Evolutionary conservation across 306 rosid species (phyloP), one percentile per base, ranked within the genome.

Genomic region (Fagus sylvatica): DNA sequence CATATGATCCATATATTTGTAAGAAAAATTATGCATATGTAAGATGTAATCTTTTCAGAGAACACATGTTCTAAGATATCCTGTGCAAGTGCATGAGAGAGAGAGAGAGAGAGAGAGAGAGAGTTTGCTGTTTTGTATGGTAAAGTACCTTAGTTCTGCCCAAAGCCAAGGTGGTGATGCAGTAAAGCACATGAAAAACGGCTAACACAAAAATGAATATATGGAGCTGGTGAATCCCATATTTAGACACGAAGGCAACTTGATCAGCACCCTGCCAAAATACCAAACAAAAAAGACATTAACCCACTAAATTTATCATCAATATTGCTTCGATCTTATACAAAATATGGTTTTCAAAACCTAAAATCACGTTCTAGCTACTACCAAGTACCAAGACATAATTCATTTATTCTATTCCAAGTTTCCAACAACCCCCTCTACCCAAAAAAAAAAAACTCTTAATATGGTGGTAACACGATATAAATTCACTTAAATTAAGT

Each of bases 151-250:
- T 94, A 28, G 79, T 76, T 85, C 90, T 88, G 57, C 98, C 97
- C 59, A 94, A 77, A 78, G 71, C 72, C 69, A 89, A 54, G 33
- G 95, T 94, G 59, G 62, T 22, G 30, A 90, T 84, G 88, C 98
- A 95, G 16, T 88, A 89, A 3, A 92, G 79, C 11, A 95, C 79
- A 71, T 95, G 98, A 81, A 82, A 85, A 56, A 81, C 7, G 11
- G 97, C 99, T 4, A 95, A 71, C 51, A 82, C 84, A 77, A 95
- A 92, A 73, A 95, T 95, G 87, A 95, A 95, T 5, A 92, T 54
- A 60, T 95, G 98, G 60, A 95, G 97, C 87, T 95, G 89, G 78
- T 95, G 98, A 82, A 92, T 88, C 36, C 88, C 98, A 80, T 95
- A 92, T n/a, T 94, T 90, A 4, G 98, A 85, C 65, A 95, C 81